Evolutionary conservation across 2,329 filamentous ascomycete genomes (phyloP), one percentile per base, ranked within the genome.

Genomic region (Penicillium sp.): DNA sequence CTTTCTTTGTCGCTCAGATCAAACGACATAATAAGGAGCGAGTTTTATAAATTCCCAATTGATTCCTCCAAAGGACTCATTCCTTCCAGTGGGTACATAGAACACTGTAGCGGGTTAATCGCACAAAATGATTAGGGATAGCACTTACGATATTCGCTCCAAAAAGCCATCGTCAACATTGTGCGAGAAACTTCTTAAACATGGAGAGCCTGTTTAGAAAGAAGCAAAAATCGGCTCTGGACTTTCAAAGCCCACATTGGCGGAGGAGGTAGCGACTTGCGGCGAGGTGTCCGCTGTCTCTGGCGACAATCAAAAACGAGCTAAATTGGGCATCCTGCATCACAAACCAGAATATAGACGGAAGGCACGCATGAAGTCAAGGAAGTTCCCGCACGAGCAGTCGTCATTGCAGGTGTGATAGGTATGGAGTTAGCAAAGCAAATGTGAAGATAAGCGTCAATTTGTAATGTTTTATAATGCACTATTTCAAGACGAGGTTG

Each of bases 91-190:
- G 2, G 5, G 16, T 33, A 16, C 43, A 28, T 6, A 8, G 2
- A 49, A 6, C 28, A 51, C n/a, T 4, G 22, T 7, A 49, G n/a
- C 45, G 5, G 1, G 14, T 51, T 22, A 33, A 35, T 10, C 13
- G 35, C 16, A 51, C 30, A 19, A 35, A 11, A 57, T 51, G 35
- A 38, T 22, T 4, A 51, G 35, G 55, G 55, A 57, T 8, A 57
- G 33, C 2, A 57, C 55, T 13, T 57, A 57, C 26, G 55, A 57
- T 22, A 51, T 42, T 25, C 35, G 45, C 16, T 51, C 22, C 13
- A 2, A 40, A n/a, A 35, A n/a, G 6, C 11, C 35, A 53, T 26
- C 33, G 1, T 16, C 35, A 25, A 42, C 51, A 30, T 25, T 38
- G 14, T 42, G 26, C 6, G 19, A 35, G 3, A 14, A 33, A 14